Conservation (phyloP, 169 alveolate species). For the Amoebophrya sp. region DNA sequence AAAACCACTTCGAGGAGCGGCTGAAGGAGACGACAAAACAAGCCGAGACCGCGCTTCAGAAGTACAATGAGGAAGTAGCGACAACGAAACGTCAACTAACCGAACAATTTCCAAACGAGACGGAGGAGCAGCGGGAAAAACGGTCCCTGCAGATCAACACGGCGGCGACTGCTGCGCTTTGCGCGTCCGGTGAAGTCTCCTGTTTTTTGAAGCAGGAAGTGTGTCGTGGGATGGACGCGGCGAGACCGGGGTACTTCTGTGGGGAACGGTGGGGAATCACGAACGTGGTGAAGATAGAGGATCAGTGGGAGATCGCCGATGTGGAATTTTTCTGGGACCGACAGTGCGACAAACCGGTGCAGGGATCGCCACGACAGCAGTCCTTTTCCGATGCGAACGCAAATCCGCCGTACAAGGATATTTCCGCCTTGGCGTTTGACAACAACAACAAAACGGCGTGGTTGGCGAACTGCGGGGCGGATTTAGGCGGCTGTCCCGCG, state of each 20-base stretch:
- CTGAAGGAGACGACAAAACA: neutral
- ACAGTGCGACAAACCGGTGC: neutral
- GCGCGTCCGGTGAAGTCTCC: neutral
- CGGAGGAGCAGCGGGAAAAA: neutral
- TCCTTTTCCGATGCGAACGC: neutral
- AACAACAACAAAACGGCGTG: neutral
- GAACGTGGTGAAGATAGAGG: neutral
- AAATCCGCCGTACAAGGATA: neutral
- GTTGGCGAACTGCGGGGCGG: neutral
- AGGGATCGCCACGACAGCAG: neutral
- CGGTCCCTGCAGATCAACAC: neutral
- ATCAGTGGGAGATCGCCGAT: neutral
- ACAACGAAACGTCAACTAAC: neutral
- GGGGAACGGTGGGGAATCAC: conserved; percentile 19
- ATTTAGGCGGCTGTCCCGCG: neutral
- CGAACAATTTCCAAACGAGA: neutral
- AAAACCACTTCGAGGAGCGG: neutral
- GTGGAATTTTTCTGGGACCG: neutral
- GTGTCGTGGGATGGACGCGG: neutral
- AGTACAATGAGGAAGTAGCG: neutral
- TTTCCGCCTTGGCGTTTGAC: neutral
- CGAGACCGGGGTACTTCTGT: neutral
- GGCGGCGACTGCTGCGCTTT: neutral
- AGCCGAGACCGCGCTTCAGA: neutral
- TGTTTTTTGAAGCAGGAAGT: neutral